phyloP scores from a whole-genome alignment of 208 protist species.

The Trypanosoma cruzi region DNA sequence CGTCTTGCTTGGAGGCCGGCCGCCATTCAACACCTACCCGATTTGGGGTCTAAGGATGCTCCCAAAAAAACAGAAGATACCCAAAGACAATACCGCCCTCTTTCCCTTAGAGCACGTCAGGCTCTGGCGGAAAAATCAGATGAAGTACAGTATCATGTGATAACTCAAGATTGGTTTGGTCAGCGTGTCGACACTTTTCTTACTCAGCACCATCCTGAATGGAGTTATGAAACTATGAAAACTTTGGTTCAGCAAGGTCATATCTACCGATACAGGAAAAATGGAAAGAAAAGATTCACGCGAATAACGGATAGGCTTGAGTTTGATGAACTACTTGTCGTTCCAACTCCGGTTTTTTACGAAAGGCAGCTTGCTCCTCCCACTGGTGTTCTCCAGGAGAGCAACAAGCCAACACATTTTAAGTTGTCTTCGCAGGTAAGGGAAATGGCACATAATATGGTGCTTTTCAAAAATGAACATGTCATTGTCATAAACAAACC shows the following conservation, averaged over 20 bases:
- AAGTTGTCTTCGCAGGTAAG: slow-evolving; percentile 63
- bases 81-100: slow-evolving; percentile 52
- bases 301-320: slow-evolving; percentile 84
- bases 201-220: slow-evolving; percentile 83
- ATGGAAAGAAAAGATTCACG: slow-evolving; percentile 87
- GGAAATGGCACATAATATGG: slow-evolving; percentile 89
- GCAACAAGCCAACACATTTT: slow-evolving; percentile 33
- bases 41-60: slow-evolving; percentile 25
- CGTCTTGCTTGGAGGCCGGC: slow-evolving; percentile 40
- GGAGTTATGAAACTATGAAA: slow-evolving; percentile 82
- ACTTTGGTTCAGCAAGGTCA: slow-evolving; percentile 84
- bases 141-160: slow-evolving; percentile 82
- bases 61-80: slow-evolving; percentile 45
- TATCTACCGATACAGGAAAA: slow-evolving; percentile 89
- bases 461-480: slow-evolving; percentile 95
- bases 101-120: slow-evolving; percentile 77
- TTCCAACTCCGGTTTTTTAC: slow-evolving; percentile 73
- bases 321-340: slow-evolving; percentile 90
- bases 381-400: slow-evolving; percentile 34
- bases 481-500: slow-evolving; percentile 95
- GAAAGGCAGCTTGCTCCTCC: slow-evolving; percentile 57
- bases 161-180: slow-evolving; percentile 89
- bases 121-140: slow-evolving; percentile 50
- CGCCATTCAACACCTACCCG: slow-evolving; percentile 45
- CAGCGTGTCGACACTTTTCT: slow-evolving; percentile 88